A percentile compares a stretch with the other conserved stretches of the same genome.
Evolutionary conservation across 768 basidiomycete genomes (phyloP).

Genomic region (Austroboletus festivus): DNA sequence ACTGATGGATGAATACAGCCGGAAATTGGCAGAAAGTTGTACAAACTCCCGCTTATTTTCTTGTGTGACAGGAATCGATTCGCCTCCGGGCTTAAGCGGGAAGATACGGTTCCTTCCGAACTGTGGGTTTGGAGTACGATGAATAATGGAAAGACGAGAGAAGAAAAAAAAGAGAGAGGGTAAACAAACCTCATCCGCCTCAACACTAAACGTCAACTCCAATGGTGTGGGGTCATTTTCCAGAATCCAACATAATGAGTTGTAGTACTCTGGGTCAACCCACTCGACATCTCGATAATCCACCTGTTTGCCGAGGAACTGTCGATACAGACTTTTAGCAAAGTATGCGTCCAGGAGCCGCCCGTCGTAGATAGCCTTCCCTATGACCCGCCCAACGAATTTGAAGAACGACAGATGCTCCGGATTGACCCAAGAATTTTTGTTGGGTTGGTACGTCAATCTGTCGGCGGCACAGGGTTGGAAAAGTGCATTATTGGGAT

Average conservation of each 20-base stretch:
- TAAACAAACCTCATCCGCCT: constrained; percentile 84
- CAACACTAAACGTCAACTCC: constrained; percentile 92
- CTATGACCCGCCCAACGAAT: constrained; percentile 96
- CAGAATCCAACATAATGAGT: constrained; percentile 95
- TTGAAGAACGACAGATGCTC: constrained; percentile 98
- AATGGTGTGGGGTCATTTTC: constrained; percentile 89
- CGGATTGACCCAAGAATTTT: constrained; percentile 89
- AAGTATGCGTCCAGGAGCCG: constrained; percentile 97
- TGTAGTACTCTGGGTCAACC: constrained; percentile 98
- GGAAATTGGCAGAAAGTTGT: constrained; percentile 90
- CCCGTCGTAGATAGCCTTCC: constrained; percentile 96
- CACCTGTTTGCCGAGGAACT: constrained; percentile 89
- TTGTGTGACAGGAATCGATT: constrained; percentile 82
- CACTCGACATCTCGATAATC: constrained; percentile 96
- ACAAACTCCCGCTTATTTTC: constrained; percentile 98
- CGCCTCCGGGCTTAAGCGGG: constrained; percentile 82
- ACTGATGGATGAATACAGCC: constrained; percentile 90
- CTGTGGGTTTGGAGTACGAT: constrained; percentile 34
- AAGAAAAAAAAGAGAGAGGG: neutral
- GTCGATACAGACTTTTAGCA: constrained; percentile 92
- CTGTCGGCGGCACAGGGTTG: constrained; percentile 96
- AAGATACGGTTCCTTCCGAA: constrained; percentile 91
- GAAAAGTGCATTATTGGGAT: constrained; percentile 97
- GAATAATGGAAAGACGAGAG: neutral
- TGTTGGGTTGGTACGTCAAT: constrained; percentile 94